phyloP scores from a whole-genome alignment of 2,329 filamentous ascomycete species.

The Colletotrichum tabaci region DNA sequence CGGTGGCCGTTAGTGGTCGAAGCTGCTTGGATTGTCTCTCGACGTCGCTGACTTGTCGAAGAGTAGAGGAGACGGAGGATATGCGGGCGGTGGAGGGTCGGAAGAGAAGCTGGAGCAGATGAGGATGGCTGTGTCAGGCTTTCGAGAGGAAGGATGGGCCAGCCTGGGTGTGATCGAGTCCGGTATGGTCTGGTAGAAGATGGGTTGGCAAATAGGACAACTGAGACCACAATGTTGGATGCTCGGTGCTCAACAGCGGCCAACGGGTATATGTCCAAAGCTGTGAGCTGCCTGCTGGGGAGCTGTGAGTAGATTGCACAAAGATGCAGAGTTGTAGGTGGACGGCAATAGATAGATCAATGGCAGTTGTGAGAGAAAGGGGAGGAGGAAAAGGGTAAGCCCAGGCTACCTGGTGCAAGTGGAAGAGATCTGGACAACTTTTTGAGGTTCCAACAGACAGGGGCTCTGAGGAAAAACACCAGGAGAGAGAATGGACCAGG shows the following conservation, averaged over 20 bases:
- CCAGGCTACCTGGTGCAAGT: slow-evolving; percentile 14
- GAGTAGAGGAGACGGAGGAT: not conserved
- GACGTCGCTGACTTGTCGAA: slow-evolving; percentile 16
- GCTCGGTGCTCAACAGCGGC: slow-evolving; percentile 2
- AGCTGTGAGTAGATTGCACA: slow-evolving; percentile 23
- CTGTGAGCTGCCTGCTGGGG: slow-evolving; percentile 15
- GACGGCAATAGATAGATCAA: slow-evolving; percentile 25
- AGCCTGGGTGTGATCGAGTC: slow-evolving; percentile 10
- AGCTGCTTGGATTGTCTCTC: not conserved
- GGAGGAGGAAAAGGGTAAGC: slow-evolving; percentile 21
- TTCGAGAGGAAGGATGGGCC: slow-evolving; percentile 17
- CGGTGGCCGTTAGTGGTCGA: slow-evolving; percentile 17
- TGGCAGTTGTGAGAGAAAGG: slow-evolving; percentile 16
- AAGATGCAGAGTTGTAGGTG: slow-evolving; percentile 31
- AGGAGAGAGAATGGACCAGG: slow-evolving; percentile 25
- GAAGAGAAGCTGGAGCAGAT: not conserved
- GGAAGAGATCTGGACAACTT: slow-evolving; percentile 41
- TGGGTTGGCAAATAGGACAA: slow-evolving; percentile 7
- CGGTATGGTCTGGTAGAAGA: slow-evolving; percentile 5
- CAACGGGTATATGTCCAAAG: slow-evolving; percentile 34
- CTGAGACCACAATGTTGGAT: slow-evolving; percentile 11
- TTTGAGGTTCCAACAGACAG: slow-evolving; percentile 40
- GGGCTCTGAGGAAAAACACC: slow-evolving; percentile 38
- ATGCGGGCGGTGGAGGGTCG: not conserved
- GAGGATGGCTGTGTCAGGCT: not conserved